Evolutionary conservation across 192 early-diverging fungal species (phyloP).

Genomic region (Entomortierella beljakovae): DNA sequence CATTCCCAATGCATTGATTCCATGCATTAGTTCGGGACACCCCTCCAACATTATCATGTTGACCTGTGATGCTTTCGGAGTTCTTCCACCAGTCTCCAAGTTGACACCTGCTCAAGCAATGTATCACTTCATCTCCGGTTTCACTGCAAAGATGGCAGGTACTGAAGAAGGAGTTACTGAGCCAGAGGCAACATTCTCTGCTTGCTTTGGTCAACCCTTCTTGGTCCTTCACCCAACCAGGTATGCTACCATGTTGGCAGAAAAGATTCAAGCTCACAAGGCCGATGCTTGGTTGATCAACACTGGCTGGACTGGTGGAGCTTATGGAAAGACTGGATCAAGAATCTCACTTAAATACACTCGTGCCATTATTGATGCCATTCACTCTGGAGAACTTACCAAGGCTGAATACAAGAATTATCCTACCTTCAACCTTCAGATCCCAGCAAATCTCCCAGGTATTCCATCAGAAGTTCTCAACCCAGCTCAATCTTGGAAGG

Average conservation of each 20-base stretch:
- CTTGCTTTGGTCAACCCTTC: constrained; percentile 97
- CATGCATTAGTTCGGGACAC: constrained; percentile 79
- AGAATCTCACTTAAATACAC: constrained; percentile 97
- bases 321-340: constrained; percentile 86
- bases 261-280: constrained; percentile 90
- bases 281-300: constrained; percentile 96
- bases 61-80: constrained; percentile 97
- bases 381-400: constrained; percentile 92
- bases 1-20: constrained; percentile 94
- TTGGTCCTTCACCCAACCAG: constrained; percentile 95
- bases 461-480: constrained; percentile 93
- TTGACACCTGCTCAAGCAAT: constrained; percentile 89
- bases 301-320: constrained; percentile 98
- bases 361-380: constrained; percentile 96
- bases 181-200: constrained; percentile 93
- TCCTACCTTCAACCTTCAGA: constrained; percentile 87
- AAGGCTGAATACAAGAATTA: constrained; percentile 86
- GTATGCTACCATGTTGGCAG: constrained; percentile 96
- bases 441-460: constrained; percentile 79
- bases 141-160: constrained; percentile 98
- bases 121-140: constrained; percentile 98
- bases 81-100: constrained; percentile 92
- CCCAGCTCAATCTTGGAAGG: constrained; percentile 89
- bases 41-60: constrained; percentile 96
- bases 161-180: constrained; percentile 95